Percentiles rank a stretch among this genome's conserved stretches.
phyloP scores from a whole-genome alignment of 805 yeast species.

The Schizosaccharomyces japonicus region DNA sequence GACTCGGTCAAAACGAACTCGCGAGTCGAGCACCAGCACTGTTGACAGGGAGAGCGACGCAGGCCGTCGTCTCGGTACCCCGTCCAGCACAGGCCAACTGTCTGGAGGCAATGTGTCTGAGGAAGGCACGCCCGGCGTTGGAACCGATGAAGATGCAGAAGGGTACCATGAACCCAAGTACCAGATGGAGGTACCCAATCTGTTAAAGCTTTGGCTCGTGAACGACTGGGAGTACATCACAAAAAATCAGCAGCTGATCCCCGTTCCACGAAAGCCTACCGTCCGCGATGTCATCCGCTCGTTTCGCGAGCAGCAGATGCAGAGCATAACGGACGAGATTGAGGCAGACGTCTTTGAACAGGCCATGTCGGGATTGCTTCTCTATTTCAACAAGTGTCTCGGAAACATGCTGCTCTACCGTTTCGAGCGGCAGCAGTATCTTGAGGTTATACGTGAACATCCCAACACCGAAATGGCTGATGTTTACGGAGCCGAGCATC shows the following conservation, averaged over 20 bases:
- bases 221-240: constrained; percentile 89
- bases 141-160: constrained; percentile 12
- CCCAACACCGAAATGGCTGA: constrained; percentile 20
- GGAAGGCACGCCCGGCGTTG: background rate
- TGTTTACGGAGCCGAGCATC: constrained; percentile 61
- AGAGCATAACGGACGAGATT: constrained; percentile 16
- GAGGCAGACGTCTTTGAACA: constrained; percentile 35
- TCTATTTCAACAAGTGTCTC: constrained; percentile 52
- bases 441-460: constrained; percentile 20
- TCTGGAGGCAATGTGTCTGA: background rate
- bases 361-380: constrained; percentile 40
- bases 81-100: no score
- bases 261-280: constrained; percentile 33
- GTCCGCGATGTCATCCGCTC: constrained; percentile 31
- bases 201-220: constrained; percentile 46
- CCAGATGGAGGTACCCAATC: constrained; percentile 33
- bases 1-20: no score
- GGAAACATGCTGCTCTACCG: constrained; percentile 49
- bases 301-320: constrained; percentile 20
- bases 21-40: constrained; percentile 1
- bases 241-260: constrained; percentile 32
- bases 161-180: constrained; percentile 26
- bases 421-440: constrained; percentile 53
- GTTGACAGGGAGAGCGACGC: background rate
- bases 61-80: background rate